Evolutionary conservation across 2,329 filamentous ascomycete species (phyloP).

Genomic region (Colletotrichum tabaci): DNA sequence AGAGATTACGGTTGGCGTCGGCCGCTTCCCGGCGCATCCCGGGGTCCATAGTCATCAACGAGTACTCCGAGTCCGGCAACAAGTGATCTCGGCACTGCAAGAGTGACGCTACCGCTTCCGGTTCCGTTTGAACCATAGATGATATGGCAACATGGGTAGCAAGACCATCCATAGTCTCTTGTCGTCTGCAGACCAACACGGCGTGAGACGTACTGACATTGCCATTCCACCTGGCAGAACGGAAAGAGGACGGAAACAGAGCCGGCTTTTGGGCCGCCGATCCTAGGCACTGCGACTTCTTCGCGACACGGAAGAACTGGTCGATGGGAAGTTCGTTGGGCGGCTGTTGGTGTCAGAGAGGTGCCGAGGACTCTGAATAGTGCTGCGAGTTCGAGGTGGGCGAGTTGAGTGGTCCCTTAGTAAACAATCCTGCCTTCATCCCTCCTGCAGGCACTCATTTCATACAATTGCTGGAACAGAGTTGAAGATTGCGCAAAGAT

Average conservation of each 20-base stretch:
- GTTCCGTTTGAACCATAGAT: background rate
- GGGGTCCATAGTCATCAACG: background rate
- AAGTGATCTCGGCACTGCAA: background rate
- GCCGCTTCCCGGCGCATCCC: background rate
- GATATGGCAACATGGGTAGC: background rate
- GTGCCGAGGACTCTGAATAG: background rate
- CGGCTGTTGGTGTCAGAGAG: background rate
- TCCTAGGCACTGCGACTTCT: constrained; percentile 17
- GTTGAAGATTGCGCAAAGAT: background rate
- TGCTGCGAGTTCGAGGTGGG: background rate
- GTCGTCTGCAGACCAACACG: background rate
- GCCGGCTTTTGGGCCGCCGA: background rate
- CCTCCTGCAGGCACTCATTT: background rate
- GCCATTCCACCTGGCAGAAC: background rate
- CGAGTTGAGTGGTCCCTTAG: background rate
- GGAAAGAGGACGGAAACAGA: background rate
- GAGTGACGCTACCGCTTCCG: background rate
- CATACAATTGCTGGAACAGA: background rate
- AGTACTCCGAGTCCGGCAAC: background rate
- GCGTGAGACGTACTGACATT: background rate
- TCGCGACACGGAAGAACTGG: background rate
- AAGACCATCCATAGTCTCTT: background rate
- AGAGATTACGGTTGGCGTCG: background rate
- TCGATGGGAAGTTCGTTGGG: background rate
- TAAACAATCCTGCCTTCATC: background rate